phyloP scores from a whole-genome alignment of 768 basidiomycete genomes.

The Leccinum boreale region DNA sequence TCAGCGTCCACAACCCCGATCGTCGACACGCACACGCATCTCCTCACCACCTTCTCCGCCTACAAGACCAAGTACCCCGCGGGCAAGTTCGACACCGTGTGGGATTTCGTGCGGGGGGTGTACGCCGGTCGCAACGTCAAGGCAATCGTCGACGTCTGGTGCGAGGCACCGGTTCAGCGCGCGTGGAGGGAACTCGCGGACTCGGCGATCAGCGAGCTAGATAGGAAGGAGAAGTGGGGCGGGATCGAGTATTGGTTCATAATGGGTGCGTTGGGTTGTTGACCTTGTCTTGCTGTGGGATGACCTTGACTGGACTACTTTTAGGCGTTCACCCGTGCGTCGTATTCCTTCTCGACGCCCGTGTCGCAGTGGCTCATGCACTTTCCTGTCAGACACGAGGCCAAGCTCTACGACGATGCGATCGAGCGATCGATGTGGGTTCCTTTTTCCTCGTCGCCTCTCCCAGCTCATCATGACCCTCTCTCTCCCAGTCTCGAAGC shows the following conservation, averaged over 20 bases:
- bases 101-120: constrained; percentile 64
- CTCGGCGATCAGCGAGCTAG: constrained; percentile 52
- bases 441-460: not conserved
- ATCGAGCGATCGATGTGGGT: constrained; percentile 69
- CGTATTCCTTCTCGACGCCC: constrained; percentile 22
- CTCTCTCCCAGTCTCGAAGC: constrained; percentile 53
- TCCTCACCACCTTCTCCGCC: constrained; percentile 66
- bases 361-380: not conserved
- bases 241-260: constrained; percentile 80
- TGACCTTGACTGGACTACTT: not conserved
- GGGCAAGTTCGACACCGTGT: constrained; percentile 52
- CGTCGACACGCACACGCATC: constrained; percentile 84
- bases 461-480: not conserved
- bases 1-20: constrained; percentile 35
- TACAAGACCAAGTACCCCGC: constrained; percentile 63
- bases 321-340: constrained; percentile 61
- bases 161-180: constrained; percentile 67
- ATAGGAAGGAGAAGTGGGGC: constrained; percentile 53
- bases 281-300: not conserved
- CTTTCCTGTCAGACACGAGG: constrained; percentile 56
- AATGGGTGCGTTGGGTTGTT: constrained; percentile 49
- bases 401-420: constrained; percentile 60
- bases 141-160: constrained; percentile 84
- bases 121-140: constrained; percentile 57
- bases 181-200: constrained; percentile 73